Conservation (phyloP, 2,329 filamentous ascomycete genomes). For the Bipolaris sorokiniana region DNA sequence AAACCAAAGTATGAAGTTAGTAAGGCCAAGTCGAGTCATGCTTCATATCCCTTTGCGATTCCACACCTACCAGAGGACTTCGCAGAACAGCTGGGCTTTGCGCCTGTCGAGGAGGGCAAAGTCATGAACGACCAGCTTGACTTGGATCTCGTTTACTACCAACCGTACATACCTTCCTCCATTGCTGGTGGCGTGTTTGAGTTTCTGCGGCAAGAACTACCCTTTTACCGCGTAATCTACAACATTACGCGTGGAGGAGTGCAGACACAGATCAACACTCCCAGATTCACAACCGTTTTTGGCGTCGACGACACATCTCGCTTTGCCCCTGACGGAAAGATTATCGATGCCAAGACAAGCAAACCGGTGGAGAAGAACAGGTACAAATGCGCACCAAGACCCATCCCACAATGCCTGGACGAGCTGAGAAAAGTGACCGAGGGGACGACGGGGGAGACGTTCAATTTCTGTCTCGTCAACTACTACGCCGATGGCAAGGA, state of each 20-base stretch:
- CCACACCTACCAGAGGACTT: constrained; percentile 56
- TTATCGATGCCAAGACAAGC: constrained; percentile 54
- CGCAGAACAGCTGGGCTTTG: constrained; percentile 49
- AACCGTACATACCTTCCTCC: constrained; percentile 69
- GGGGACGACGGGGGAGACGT: constrained; percentile 67
- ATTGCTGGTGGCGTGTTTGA: constrained; percentile 67
- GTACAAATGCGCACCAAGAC: constrained; percentile 68
- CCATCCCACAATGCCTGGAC: constrained; percentile 73
- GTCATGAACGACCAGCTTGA: constrained; percentile 70
- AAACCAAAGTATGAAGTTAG: constrained; percentile 47
- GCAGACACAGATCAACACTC: constrained; percentile 67
- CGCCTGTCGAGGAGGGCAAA: constrained; percentile 60
- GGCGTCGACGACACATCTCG: constrained; percentile 67
- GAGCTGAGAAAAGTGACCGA: constrained; percentile 68
- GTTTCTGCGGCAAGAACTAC: constrained; percentile 72
- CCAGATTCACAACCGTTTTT: constrained; percentile 67
- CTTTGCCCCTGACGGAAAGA: constrained; percentile 54
- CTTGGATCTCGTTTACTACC: constrained; percentile 76
- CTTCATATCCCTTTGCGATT: constrained; percentile 61
- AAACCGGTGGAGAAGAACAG: constrained; percentile 53
- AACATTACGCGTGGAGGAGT: constrained; percentile 70
- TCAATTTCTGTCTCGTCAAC: constrained; percentile 82
- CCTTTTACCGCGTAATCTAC: constrained; percentile 78
- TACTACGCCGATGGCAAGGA: constrained; percentile 81
- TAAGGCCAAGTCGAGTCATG: constrained; percentile 50